Base-by-base conservation (phyloP, 164 flowering plant species). In the Echeveria elegans region DNA sequence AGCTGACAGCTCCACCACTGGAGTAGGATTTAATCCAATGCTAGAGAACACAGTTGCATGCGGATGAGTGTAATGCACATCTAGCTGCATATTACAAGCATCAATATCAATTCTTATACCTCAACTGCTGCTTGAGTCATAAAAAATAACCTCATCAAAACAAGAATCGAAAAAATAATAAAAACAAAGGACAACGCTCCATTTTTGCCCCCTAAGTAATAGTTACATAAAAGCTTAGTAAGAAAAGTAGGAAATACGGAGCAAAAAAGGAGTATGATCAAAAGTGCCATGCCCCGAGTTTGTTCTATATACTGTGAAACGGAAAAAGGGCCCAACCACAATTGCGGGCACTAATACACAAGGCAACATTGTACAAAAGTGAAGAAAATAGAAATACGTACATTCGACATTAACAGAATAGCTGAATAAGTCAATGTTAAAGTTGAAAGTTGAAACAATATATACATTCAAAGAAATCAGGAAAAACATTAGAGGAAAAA, bases 1-100 rank as follows among this genome's bases (percentile, higher is more conserved):
- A 9, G 88, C 86, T 43, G 86, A 72, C 37, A 86, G 68, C 67
- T 90, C 88, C 72, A 90, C 65, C 65, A 75, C 73, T 40, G 92
- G 92, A 47, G 72, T 75, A 38, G 92, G 84, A 67, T 81, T 83
- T 81, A 90, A 74, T 48, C 92, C 88, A 77, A 90, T 82, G 72
- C 92, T 83, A 26, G 88, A 82, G 67, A 75, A 79, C 53, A 88
- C 70, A 60, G 86, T 78, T 1, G 90, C 86, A 75, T 78, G 83
- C 62, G 58, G 80, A 70, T 85, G 86, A 61, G 78, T 74, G 62
- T 86, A 90, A 66, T 82, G 82, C 71, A 90, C 75, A 74, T 90
- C 92, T 71, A 90, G 76, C 96, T 90, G 87, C 32, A 30, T 30
- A 61, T 23, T 21, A 28, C 61, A 68, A 40, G 34, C 47, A 70